Percentiles rank a stretch among this genome's conserved stretches.
phyloP scores from a whole-genome alignment of 1,284 basidiomycete species.

The Pascua sp. region DNA sequence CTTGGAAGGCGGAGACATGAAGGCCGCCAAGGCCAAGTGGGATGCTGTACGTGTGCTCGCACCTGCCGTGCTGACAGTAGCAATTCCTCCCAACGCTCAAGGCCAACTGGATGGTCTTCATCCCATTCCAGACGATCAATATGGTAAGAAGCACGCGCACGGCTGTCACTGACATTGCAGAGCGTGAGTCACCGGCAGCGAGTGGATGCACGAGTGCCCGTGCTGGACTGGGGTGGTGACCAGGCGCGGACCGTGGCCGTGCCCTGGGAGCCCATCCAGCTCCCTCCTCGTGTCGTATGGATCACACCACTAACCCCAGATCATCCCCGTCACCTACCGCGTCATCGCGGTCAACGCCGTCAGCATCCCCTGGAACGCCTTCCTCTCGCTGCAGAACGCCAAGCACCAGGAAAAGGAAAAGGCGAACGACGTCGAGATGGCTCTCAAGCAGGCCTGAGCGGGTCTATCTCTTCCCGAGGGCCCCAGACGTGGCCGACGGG shows the following conservation, averaged over 20 bases:
- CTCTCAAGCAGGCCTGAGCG: too few relatives aligned
- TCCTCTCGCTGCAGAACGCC: conserved; percentile 46
- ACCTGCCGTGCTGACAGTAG: conserved; percentile 14
- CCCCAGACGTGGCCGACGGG: too few relatives aligned
- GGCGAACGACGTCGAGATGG: too few relatives aligned
- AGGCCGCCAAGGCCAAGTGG: conserved; percentile 47
- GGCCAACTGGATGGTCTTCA: conserved; percentile 48
- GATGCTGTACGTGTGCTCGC: conserved; percentile 19
- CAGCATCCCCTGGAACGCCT: conserved; percentile 52
- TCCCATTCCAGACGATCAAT: conserved; percentile 51
- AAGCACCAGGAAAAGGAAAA: conserved; percentile 19
- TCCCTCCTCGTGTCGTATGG: not conserved
- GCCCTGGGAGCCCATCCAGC: not conserved
- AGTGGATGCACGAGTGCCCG: too few relatives aligned
- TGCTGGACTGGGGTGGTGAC: too few relatives aligned
- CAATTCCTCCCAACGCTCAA: conserved; percentile 42
- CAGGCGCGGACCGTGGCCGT: too few relatives aligned
- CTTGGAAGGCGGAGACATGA: conserved; percentile 49
- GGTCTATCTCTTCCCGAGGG: too few relatives aligned
- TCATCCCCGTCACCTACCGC: conserved; percentile 51
- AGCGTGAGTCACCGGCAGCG: conserved; percentile 19
- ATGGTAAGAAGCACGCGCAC: conserved; percentile 33
- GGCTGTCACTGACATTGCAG: conserved; percentile 11
- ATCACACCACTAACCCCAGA: conserved; percentile 12
- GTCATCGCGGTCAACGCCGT: conserved; percentile 50